Evolutionary conservation across 2,329 filamentous ascomycete species (phyloP).

Genomic region (Cladosporium sphaerospermum): DNA sequence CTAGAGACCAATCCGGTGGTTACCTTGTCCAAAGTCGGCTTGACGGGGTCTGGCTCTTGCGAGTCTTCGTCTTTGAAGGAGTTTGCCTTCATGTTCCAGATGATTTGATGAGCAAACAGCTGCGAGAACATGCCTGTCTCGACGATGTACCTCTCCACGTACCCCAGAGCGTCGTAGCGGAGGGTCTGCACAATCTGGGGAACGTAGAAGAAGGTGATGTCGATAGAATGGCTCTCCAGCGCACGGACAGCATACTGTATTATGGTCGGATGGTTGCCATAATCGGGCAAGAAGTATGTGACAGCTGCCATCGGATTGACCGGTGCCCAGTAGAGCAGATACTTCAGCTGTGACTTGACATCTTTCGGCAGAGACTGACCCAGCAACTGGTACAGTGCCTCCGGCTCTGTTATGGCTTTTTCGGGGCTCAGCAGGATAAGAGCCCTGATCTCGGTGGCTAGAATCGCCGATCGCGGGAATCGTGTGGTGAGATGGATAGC

Average conservation of each 20-base stretch:
- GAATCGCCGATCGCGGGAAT: constrained; percentile 63
- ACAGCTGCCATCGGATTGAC: constrained; percentile 90
- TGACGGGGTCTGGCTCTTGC: constrained; percentile 82
- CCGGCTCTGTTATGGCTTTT: constrained; percentile 72
- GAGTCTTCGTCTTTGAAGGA: constrained; percentile 96
- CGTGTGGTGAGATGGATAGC: constrained; percentile 78
- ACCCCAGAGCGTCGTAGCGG: constrained; percentile 86
- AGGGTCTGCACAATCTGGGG: constrained; percentile 95
- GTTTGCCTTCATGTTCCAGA: constrained; percentile 99
- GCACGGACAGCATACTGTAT: constrained; percentile 96
- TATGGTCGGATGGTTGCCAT: constrained; percentile 84
- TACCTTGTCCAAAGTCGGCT: constrained; percentile 87
- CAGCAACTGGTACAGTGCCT: constrained; percentile 76
- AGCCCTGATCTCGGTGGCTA: constrained; percentile 71
- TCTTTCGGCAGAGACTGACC: constrained; percentile 70
- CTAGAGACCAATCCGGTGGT: constrained; percentile 75
- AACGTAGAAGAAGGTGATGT: constrained; percentile 97
- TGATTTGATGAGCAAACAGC: constrained; percentile 96
- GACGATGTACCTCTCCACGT: constrained; percentile 92
- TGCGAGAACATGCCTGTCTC: constrained; percentile 98
- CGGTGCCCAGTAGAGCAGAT: constrained; percentile 85
- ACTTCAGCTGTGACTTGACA: constrained; percentile 81
- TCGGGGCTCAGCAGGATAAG: constrained; percentile 77
- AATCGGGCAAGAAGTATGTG: constrained; percentile 86
- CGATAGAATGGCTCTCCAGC: constrained; percentile 88